Conservation (phyloP, 345 rosid species). For the Aethionema arabicum region DNA sequence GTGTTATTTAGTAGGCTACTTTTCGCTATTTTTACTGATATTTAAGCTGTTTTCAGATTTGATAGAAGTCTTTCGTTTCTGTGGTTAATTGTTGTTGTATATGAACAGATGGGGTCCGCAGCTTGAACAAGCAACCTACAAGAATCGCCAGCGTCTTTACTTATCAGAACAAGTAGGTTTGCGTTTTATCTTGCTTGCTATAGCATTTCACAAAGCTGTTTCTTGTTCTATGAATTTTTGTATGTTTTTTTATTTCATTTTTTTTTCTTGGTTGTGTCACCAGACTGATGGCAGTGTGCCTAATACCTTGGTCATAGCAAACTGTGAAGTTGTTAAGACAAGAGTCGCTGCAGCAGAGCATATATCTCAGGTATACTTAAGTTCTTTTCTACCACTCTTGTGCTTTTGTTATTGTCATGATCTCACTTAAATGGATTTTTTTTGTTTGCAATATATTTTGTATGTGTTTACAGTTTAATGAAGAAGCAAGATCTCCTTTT, state of each 20-base stretch:
- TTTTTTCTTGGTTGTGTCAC: constrained; percentile 26
- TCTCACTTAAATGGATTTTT: background rate
- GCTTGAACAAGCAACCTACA: constrained; percentile 77
- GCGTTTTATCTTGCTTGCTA: background rate
- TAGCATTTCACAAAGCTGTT: constrained; percentile 13
- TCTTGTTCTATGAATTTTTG: background rate
- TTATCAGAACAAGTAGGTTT: constrained; percentile 70
- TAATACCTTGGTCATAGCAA: constrained; percentile 80
- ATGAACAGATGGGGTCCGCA: constrained; percentile 83
- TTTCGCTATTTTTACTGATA: background rate
- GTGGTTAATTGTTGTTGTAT: constrained; percentile 21
- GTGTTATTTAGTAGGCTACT: background rate
- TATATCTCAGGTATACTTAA: constrained; percentile 63
- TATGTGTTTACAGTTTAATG: constrained; percentile 71
- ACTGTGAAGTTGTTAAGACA: constrained; percentile 80
- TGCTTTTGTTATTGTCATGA: background rate
- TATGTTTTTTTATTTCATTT: constrained; percentile 4
- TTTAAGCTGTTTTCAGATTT: constrained; percentile 13
- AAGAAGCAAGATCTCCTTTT: constrained; percentile 98
- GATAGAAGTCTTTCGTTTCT: constrained; percentile 19
- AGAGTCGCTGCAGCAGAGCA: constrained; percentile 93
- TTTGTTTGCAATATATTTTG: constrained; percentile 25
- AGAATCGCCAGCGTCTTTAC: constrained; percentile 85
- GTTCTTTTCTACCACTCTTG: background rate
- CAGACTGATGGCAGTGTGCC: constrained; percentile 91